phyloP scores from a whole-genome alignment of 2,329 filamentous ascomycete species.

The Penicillium expansum region DNA sequence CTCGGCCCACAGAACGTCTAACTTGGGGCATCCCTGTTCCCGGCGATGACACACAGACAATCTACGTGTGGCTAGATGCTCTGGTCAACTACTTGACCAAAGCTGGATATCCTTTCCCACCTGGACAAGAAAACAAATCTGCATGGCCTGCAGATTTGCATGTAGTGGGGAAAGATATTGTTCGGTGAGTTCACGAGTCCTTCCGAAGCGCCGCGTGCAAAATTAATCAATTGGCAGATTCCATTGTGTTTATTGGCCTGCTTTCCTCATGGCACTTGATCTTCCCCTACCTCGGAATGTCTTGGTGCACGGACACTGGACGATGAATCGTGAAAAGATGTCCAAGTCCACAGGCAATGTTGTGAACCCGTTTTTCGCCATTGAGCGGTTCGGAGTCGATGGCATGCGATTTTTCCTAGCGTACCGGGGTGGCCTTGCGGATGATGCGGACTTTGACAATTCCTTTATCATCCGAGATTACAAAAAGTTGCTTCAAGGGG shows the following conservation, averaged over 20 bases:
- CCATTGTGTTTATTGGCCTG: slow-evolving; percentile 97
- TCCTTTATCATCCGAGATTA: slow-evolving; percentile 70
- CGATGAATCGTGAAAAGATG: slow-evolving; percentile 88
- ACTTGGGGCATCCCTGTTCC: slow-evolving; percentile 89
- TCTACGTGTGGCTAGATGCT: slow-evolving; percentile 98
- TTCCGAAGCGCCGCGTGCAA: slow-evolving; percentile 1
- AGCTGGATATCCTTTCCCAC: slow-evolving; percentile 74
- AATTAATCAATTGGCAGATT: slow-evolving; percentile 53
- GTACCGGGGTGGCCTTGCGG: slow-evolving; percentile 69
- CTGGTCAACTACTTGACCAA: slow-evolving; percentile 91
- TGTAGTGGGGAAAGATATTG: slow-evolving; percentile 92
- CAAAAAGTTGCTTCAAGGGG: slow-evolving; percentile 72
- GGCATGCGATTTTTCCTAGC: slow-evolving; percentile 86
- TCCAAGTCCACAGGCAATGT: slow-evolving; percentile 94
- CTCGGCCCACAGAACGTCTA: slow-evolving; percentile 72
- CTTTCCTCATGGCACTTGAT: slow-evolving; percentile 83
- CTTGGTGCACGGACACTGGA: slow-evolving; percentile 93
- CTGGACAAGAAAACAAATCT: slow-evolving; percentile 58
- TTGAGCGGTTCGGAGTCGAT: slow-evolving; percentile 85
- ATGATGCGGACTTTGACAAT: slow-evolving; percentile 86
- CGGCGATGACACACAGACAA: slow-evolving; percentile 78
- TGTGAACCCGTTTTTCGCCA: slow-evolving; percentile 87
- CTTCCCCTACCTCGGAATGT: slow-evolving; percentile 76
- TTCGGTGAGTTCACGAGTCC: slow-evolving; percentile 52
- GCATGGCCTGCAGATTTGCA: slow-evolving; percentile 92